Percentiles rank a stretch among this genome's conserved stretches.
These are phyloP conservation scores for Pyropia yezoensis DNA, from an alignment of 23 red algal species.

Conservation along the genomic window DNA sequence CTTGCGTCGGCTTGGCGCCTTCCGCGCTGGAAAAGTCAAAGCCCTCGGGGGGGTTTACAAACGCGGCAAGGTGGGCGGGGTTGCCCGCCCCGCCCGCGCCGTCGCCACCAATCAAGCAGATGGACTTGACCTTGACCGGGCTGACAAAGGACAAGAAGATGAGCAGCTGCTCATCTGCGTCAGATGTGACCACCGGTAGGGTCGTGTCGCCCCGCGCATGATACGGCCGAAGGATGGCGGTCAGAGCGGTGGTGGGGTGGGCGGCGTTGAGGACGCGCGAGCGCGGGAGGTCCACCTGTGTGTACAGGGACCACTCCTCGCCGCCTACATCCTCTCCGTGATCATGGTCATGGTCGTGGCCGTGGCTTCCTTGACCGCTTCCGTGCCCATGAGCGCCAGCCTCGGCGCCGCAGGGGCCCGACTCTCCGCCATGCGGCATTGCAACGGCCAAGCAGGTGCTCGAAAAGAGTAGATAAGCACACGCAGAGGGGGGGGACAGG, in stretches of 20 bases:
- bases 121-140: constrained; percentile 60
- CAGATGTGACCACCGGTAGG: constrained; percentile 52
- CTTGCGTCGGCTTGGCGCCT: constrained; percentile 35
- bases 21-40: constrained; percentile 72
- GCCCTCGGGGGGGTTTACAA: constrained; percentile 53
- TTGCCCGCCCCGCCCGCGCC: constrained; percentile 39
- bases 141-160: constrained; percentile 62
- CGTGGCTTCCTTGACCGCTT: constrained; percentile 7
- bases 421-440: too few species aligned
- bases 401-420: too few species aligned
- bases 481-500: too few species aligned
- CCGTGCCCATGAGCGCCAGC: too few species aligned
- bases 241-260: constrained; percentile 22
- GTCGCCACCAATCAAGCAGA: constrained; percentile 58
- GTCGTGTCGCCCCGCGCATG: constrained; percentile 32
- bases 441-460: too few species aligned
- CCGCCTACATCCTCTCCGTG: constrained; percentile 37
- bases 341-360: constrained; percentile 46
- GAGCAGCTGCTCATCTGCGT: constrained; percentile 84
- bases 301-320: constrained; percentile 68
- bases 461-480: too few species aligned
- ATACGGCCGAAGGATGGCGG: constrained; percentile 56
- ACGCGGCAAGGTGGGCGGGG: constrained; percentile 47
- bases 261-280: constrained; percentile 49
- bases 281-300: constrained; percentile 38